These are phyloP conservation scores for Coprinopsis sp. DNA, from an alignment of 768 basidiomycete species.

Conservation along the genomic window DNA sequence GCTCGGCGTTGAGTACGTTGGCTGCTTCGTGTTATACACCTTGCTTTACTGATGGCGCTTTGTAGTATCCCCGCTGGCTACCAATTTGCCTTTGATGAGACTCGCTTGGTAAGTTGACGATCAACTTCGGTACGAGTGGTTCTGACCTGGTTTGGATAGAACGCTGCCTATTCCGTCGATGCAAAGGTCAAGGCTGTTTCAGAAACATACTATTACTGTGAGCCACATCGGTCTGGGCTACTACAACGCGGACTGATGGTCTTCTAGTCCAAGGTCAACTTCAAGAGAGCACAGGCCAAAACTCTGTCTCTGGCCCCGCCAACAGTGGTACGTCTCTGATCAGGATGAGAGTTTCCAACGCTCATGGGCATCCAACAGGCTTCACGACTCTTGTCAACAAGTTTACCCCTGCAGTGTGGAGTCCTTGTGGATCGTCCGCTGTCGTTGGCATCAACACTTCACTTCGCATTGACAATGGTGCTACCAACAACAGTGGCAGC, in stretches of 20 bases:
- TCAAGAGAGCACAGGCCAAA: constrained; percentile 6
- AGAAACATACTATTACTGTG: constrained; percentile 15
- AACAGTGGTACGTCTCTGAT: constrained; percentile 10
- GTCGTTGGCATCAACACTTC: constrained; percentile 18
- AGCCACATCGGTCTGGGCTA: background rate
- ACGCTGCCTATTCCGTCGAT: constrained; percentile 15
- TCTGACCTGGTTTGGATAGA: constrained; percentile 1
- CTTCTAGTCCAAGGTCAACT: constrained; percentile 16
- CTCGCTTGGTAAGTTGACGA: constrained; percentile 14
- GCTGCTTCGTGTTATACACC: background rate
- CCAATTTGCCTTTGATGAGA: constrained; percentile 20
- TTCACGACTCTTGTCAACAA: constrained; percentile 6
- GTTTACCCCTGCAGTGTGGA: constrained; percentile 17
- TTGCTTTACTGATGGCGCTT: background rate
- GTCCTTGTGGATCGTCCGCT: constrained; percentile 15
- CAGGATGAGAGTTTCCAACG: too few species aligned
- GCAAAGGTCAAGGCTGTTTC: constrained; percentile 15
- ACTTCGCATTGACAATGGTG: constrained; percentile 17
- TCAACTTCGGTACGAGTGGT: background rate
- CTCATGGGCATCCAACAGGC: too few species aligned
- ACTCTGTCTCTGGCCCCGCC: constrained; percentile 13
- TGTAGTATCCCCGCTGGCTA: constrained; percentile 18
- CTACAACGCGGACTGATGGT: background rate
- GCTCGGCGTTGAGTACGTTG: constrained; percentile 15
- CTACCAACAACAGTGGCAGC: constrained; percentile 12